Evolutionary conservation across 768 basidiomycete species (phyloP).

Genomic region (Lenzites betulinus): DNA sequence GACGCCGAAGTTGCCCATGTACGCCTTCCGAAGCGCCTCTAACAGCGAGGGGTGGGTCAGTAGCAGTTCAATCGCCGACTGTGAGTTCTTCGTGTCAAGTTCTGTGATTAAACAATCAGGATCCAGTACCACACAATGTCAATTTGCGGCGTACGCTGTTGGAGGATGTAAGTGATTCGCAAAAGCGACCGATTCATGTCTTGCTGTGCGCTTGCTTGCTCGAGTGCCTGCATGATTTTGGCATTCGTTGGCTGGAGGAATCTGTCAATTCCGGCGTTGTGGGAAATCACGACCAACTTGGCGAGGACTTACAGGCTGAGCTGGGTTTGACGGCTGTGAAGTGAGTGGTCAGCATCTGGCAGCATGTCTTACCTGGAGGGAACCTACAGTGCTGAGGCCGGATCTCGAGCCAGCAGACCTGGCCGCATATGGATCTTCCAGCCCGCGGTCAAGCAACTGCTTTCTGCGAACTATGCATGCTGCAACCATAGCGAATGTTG

Average conservation of each 20-base stretch:
- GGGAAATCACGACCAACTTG: neutral
- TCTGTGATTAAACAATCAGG: slow-evolving; percentile 40
- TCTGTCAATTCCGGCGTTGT: neutral
- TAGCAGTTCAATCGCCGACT: slow-evolving; percentile 83
- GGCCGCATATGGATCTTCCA: slow-evolving; percentile 75
- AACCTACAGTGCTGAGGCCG: slow-evolving; percentile 52
- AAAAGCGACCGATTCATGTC: slow-evolving; percentile 76
- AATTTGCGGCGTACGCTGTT: slow-evolving; percentile 53
- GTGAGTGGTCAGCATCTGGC: neutral
- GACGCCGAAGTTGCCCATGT: slow-evolving; percentile 90
- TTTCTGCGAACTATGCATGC: slow-evolving; percentile 84
- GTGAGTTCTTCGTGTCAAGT: slow-evolving; percentile 62
- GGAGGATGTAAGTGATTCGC: slow-evolving; percentile 78
- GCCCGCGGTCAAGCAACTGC: slow-evolving; percentile 57
- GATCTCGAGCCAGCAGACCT: slow-evolving; percentile 38
- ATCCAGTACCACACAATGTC: neutral
- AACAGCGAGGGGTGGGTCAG: slow-evolving; percentile 78
- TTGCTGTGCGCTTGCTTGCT: slow-evolving; percentile 78
- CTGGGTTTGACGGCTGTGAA: slow-evolving; percentile 26
- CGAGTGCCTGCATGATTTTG: slow-evolving; percentile 63
- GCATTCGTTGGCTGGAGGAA: slow-evolving; percentile 51
- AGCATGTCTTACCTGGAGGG: neutral
- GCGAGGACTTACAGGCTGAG: slow-evolving; percentile 3
- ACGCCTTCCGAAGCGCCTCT: slow-evolving; percentile 86
- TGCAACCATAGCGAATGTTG: slow-evolving; percentile 97